A percentile compares a stretch with the other conserved stretches of the same genome.
Evolutionary conservation across 1,284 basidiomycete genomes (phyloP).

Genomic region (Ustilago sp.): DNA sequence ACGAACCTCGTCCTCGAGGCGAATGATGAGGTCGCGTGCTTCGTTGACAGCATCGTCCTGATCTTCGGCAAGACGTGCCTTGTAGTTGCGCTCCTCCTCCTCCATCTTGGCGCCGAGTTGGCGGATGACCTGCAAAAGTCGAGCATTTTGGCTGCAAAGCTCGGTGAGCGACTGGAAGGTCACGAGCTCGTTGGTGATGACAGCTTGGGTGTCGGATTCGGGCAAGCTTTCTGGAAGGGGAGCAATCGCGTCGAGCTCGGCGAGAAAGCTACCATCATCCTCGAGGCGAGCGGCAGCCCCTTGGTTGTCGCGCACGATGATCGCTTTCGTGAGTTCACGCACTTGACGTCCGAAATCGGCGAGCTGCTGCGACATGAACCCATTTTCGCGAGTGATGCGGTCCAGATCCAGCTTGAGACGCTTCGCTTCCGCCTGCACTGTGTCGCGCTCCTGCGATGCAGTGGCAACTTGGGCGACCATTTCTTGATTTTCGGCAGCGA

Average conservation of each 20-base stretch:
- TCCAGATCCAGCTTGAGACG: conserved; percentile 77
- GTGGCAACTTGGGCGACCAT: conserved; percentile 46
- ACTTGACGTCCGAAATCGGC: conserved; percentile 89
- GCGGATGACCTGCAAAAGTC: conserved; percentile 83
- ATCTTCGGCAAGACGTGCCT: conserved; percentile 72
- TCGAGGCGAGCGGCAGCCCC: conserved; percentile 80
- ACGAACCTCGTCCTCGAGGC: conserved; percentile 81
- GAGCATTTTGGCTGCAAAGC: conserved; percentile 90
- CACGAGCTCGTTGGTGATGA: conserved; percentile 90
- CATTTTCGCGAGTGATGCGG: conserved; percentile 75
- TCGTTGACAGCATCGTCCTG: conserved; percentile 84
- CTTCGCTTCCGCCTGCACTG: conserved; percentile 72
- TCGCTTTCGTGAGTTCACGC: conserved; percentile 80
- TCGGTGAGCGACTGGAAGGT: conserved; percentile 84
- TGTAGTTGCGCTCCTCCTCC: conserved; percentile 64
- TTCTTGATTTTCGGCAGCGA: conserved; percentile 57
- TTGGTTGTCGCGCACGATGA: conserved; percentile 84
- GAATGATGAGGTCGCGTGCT: conserved; percentile 85
- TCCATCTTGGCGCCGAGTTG: conserved; percentile 72
- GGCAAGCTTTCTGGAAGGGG: conserved; percentile 34
- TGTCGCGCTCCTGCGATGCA: conserved; percentile 53
- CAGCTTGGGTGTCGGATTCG: conserved; percentile 70
- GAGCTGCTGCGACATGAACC: conserved; percentile 77
- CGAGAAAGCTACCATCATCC: conserved; percentile 71
- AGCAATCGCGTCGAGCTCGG: conserved; percentile 58